These are phyloP conservation scores for Lecanosticta acicola DNA, from an alignment of 2,329 filamentous ascomycete genomes.

Conservation along the genomic window DNA sequence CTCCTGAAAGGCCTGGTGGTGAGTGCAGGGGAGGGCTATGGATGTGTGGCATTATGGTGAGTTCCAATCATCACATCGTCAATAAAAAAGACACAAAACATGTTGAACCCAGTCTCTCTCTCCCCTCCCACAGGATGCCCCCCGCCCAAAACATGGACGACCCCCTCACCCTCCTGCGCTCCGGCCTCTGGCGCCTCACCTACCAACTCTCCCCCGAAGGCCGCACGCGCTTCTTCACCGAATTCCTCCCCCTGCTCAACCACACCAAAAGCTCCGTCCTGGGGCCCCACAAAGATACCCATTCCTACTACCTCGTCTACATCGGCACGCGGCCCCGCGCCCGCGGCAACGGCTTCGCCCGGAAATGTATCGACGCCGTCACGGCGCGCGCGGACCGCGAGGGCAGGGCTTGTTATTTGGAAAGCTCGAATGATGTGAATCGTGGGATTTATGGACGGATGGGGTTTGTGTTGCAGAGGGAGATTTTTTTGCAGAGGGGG, in stretches of 20 bases:
- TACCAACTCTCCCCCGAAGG: constrained; percentile 70
- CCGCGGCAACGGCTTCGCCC: constrained; percentile 66
- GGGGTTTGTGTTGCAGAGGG: constrained; percentile 62
- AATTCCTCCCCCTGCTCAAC: constrained; percentile 70
- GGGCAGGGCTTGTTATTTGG: constrained; percentile 66
- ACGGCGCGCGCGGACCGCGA: constrained; percentile 63
- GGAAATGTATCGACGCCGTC: constrained; percentile 65
- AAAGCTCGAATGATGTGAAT: constrained; percentile 67
- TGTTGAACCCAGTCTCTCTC: too few relatives aligned
- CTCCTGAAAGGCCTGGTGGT: constrained; percentile 68
- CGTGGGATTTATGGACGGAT: constrained; percentile 67
- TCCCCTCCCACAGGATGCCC: constrained; percentile 55
- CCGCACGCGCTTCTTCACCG: constrained; percentile 66
- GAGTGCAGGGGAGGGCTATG: constrained; percentile 68
- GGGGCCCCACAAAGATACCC: constrained; percentile 54
- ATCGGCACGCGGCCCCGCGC: constrained; percentile 68
- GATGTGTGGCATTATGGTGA: constrained; percentile 73
- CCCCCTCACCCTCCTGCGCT: constrained; percentile 64
- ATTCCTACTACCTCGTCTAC: constrained; percentile 79
- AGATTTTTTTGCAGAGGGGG: constrained; percentile 58
- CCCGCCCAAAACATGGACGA: constrained; percentile 69
- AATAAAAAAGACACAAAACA: too few relatives aligned
- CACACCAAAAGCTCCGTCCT: constrained; percentile 65
- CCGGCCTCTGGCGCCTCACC: constrained; percentile 70
- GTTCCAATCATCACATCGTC: too few relatives aligned